phyloP scores from a whole-genome alignment of 345 rosid genomes.

The Acer negundo region DNA sequence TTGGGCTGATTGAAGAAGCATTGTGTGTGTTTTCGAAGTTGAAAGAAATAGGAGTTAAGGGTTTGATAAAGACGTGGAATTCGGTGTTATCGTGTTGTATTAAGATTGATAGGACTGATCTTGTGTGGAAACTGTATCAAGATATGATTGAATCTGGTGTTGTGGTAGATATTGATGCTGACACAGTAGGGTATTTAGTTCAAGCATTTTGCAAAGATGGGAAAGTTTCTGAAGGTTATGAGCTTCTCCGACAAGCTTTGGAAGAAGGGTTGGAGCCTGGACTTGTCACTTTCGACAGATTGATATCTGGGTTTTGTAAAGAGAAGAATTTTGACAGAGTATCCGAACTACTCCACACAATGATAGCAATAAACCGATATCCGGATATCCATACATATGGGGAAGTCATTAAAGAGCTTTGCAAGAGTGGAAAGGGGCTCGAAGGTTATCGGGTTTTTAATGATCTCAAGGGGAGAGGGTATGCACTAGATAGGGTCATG shows the following conservation, averaged over 20 bases:
- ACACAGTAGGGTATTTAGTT: conserved; percentile 42
- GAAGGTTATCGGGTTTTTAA: conserved; percentile 46
- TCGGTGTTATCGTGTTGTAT: conserved; percentile 47
- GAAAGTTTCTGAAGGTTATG: conserved; percentile 37
- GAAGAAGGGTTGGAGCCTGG: conserved; percentile 43
- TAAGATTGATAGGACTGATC: conserved; percentile 41
- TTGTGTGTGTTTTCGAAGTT: conserved; percentile 32
- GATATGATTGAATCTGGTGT: conserved; percentile 43
- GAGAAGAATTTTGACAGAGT: conserved; percentile 28
- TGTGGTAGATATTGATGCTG: conserved; percentile 31
- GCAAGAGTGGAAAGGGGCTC: conserved; percentile 31
- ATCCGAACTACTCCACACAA: conserved; percentile 53
- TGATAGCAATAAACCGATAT: conserved; percentile 39
- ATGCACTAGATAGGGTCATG: conserved; percentile 40
- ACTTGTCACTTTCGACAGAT: conserved; percentile 31
- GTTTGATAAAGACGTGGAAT: conserved; percentile 49
- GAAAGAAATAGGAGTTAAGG: conserved; percentile 34
- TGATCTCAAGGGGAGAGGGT: conserved; percentile 58
- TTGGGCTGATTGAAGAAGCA: conserved; percentile 52
- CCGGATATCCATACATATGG: conserved; percentile 49
- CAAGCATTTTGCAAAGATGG: conserved; percentile 49
- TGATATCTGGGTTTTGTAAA: conserved; percentile 42
- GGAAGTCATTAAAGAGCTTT: conserved; percentile 52
- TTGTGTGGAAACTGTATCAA: conserved; percentile 48
- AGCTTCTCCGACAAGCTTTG: conserved; percentile 48